Percentiles rank a stretch among this genome's conserved stretches.
Evolutionary conservation across 331 rosid species (phyloP).

Genomic region (Rhamnella rubrinervis): DNA sequence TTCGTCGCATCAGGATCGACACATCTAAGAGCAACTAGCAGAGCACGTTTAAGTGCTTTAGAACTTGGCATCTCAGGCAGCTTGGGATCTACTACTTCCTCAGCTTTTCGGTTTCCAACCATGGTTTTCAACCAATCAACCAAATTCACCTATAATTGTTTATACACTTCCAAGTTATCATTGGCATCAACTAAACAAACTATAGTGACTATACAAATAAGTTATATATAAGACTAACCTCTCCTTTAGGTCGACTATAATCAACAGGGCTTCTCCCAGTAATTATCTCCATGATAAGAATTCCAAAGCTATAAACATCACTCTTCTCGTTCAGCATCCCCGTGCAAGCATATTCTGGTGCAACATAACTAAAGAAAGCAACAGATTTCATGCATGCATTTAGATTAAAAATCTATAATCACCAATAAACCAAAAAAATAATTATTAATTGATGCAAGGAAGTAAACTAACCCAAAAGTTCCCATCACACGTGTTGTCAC

Average conservation of each 20-base stretch:
- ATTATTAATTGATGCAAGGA: not conserved
- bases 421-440: not conserved
- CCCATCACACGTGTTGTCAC: constrained; percentile 99
- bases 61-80: constrained; percentile 82
- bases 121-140: constrained; percentile 88
- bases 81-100: constrained; percentile 92
- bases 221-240: constrained; percentile 52
- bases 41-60: constrained; percentile 78
- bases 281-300: constrained; percentile 88
- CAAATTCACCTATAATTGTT: constrained; percentile 63
- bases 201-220: not conserved
- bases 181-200: constrained; percentile 23
- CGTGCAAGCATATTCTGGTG: constrained; percentile 97
- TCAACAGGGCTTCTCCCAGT: constrained; percentile 95
- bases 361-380: constrained; percentile 76
- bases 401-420: not conserved
- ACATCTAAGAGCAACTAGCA: constrained; percentile 88
- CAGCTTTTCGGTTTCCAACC: constrained; percentile 81
- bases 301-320: constrained; percentile 91
- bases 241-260: constrained; percentile 78
- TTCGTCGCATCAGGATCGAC: constrained; percentile 93
- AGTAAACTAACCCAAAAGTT: constrained; percentile 88
- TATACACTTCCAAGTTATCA: constrained; percentile 11
- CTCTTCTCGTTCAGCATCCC: constrained; percentile 98
- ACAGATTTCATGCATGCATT: constrained; percentile 13